Percentiles rank a stretch among this genome's conserved stretches.
phyloP scores from a whole-genome alignment of 23 red algal species.

The Agarophyton chilense region DNA sequence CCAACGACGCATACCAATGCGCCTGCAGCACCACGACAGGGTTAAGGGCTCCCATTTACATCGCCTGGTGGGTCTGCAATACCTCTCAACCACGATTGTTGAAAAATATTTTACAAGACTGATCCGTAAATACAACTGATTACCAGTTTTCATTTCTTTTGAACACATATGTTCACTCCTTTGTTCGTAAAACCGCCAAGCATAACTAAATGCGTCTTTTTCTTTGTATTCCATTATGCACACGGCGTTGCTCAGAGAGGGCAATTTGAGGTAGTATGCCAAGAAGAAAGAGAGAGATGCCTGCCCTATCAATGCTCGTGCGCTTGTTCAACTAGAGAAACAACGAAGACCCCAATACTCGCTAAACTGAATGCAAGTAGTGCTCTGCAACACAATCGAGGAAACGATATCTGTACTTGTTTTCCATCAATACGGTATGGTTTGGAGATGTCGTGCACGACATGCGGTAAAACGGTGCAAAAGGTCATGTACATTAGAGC shows the following conservation, averaged over 20 bases:
- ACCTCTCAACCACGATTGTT: background rate
- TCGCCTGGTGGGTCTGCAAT: background rate
- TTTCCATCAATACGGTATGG: background rate
- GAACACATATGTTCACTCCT: too few species aligned
- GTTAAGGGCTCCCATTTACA: background rate
- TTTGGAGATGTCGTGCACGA: constrained; percentile 39
- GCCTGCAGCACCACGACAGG: background rate
- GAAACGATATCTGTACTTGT: background rate
- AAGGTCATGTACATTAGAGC: constrained; percentile 86
- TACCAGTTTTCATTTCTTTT: too few species aligned
- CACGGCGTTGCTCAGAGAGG: too few species aligned
- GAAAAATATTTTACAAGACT: background rate
- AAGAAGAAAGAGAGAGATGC: too few species aligned
- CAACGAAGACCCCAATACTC: constrained; percentile 15
- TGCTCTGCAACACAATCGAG: background rate
- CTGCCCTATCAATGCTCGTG: constrained; percentile 47
- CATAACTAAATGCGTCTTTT: too few species aligned
- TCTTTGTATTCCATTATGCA: too few species aligned
- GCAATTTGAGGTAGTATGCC: too few species aligned
- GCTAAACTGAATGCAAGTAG: background rate
- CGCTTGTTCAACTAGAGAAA: constrained; percentile 47
- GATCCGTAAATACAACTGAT: too few species aligned
- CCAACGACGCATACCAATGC: constrained; percentile 13
- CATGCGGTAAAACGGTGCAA: constrained; percentile 66
- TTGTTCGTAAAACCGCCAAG: too few species aligned